Base-by-base conservation (phyloP, 306 rosid species). In the Trifolium repens region DNA sequence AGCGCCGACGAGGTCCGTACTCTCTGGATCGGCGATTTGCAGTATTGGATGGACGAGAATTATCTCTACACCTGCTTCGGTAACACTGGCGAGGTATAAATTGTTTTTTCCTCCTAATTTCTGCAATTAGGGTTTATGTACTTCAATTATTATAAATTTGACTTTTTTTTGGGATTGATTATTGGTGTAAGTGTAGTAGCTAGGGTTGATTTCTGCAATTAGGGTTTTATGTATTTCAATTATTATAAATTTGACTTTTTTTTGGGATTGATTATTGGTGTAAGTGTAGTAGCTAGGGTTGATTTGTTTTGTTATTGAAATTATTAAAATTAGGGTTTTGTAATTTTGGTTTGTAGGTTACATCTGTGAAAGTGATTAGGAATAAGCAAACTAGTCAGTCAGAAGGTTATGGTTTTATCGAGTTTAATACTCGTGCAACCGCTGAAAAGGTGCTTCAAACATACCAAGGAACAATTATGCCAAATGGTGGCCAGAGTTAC, bases 1-100 rank as follows among this genome's bases (percentile, higher is more conserved):
- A 85, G 76, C 87, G 81, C 84, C 1, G 97, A 91, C 7, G 97
- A 94, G 87, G 91, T 94, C 55, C 96, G 97, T 34, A 90, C 99
- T 10, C 96, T 91, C 2, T 91, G 97, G 98, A 91, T 94, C 89
- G 98, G 98, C 0, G 98, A 94, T 85, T 78, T 94, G 85, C 97
- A 91, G 83, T 88, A 84, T 82, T 94, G 98, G 98, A 94, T 94
- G 98, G 97, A 90, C 30, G 98, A 94, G 84, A 86, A 9, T 81
- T 91, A 91, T 72, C 79, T 94, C 7, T 91, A 58, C 14, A 65
- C 8, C 42, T 89, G 96, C 66, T 90, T 94, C 26, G 87, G 87
- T 39, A 90, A 79, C 32, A 84, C 93, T 3, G 97, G 94, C 82
- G 98, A 94, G 97, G 98, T 94, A 78, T 50, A 27, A 13, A 7